Conservation (phyloP, 352 stramenopile genomes). For the Pythium sp. region DNA sequence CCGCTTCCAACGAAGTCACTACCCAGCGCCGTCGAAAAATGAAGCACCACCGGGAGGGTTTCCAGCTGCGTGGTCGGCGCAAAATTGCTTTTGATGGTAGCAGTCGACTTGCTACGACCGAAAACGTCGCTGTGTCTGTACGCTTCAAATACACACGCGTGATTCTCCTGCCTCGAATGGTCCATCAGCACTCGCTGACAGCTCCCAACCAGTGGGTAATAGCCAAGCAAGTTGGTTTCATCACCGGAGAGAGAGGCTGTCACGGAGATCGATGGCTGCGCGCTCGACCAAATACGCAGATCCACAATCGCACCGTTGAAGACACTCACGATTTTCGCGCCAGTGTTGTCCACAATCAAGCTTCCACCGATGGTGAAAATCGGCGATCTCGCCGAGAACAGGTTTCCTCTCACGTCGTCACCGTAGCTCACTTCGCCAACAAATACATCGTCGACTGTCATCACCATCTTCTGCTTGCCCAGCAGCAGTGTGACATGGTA, state of each 20-base stretch:
- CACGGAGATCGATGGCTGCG: slow-evolving; percentile 6
- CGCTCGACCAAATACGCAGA: slow-evolving; percentile 61
- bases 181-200: slow-evolving; percentile 66
- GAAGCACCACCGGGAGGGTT: slow-evolving; percentile 38
- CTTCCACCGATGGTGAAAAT: slow-evolving; percentile 51
- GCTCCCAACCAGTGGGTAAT: slow-evolving; percentile 74
- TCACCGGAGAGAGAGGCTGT: slow-evolving; percentile 28
- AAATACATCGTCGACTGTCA: slow-evolving; percentile 48
- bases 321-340: slow-evolving; percentile 24
- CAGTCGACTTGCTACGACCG: neutral
- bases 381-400: slow-evolving; percentile 26
- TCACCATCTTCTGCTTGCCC: slow-evolving; percentile 29
- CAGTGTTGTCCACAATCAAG: slow-evolving; percentile 31
- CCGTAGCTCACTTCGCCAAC: slow-evolving; percentile 31
- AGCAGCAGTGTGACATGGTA: slow-evolving; percentile 62
- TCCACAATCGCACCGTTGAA: slow-evolving; percentile 72
- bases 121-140: slow-evolving; percentile 20
- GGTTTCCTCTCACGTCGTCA: slow-evolving; percentile 20
- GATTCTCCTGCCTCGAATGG: slow-evolving; percentile 65
- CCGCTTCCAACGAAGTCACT: slow-evolving; percentile 42
- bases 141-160: slow-evolving; percentile 57
- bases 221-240: slow-evolving; percentile 55
- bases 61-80: slow-evolving; percentile 23
- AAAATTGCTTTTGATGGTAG: slow-evolving; percentile 25
- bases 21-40: slow-evolving; percentile 36